Evolutionary conservation across 139 green algal species (phyloP), one percentile per base, ranked within the genome.

Genomic region (Chlorella sp.): DNA sequence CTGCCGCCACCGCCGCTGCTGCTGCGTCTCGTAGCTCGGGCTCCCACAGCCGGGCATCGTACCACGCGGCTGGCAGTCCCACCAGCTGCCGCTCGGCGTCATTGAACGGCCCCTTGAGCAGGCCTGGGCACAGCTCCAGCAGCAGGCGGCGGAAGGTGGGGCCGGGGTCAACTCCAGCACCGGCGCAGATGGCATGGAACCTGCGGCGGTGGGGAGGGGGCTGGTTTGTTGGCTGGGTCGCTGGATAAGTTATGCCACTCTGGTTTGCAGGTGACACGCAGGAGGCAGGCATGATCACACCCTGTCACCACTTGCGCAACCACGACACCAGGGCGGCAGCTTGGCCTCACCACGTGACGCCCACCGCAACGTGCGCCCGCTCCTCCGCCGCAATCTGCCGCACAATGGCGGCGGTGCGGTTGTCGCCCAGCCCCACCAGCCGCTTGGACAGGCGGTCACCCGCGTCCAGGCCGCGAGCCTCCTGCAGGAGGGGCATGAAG

Each of bases 331-430:
- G 51, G 54, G 19, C 1, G 7, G 30, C 17, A 34, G 19, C 2
- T 17, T 1, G 16, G 6, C 8, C 56, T 56, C 26, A 48, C 22
- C 11, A 34, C 17, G 64, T 24, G 4, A 40, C 64, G 64, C 91
- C 90, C 7, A 96, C 90, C 38, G 87, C 93, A 24, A 96, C 93
- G 78, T 98, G 95, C 24, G 94, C 94, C 17, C 82, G 84, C 87
- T 98, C 95, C 84, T 98, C 93, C 46, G 54, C 67, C 46, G 85
- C 86, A 54, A 85, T 82, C 20, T 32, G 68, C 38, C 79, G 51
- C 70, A 81, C 58, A 48, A 80, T 77, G 38, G 72, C 60, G 89
- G 90, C 93, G 26, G 84, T 90, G 64, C 92, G 90, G 54, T 84
- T 87, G 90, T 98, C 95, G 0, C 92, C 93, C 1, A 54, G 56